Conservation (phyloP, 2,329 filamentous ascomycete species). For the Gnomoniopsis smithogilvyi region DNA sequence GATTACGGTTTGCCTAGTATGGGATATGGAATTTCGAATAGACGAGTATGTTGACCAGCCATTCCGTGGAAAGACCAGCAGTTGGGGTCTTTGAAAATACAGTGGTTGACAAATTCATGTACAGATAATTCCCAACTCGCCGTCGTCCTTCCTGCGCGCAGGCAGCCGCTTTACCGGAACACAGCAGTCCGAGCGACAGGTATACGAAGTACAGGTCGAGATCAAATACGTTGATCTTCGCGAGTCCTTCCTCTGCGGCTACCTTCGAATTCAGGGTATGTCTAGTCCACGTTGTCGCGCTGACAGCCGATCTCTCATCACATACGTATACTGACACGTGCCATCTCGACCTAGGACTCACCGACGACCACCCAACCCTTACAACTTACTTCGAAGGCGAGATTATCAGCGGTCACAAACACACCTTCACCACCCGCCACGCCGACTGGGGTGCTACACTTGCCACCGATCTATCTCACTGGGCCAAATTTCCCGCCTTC, state of each 20-base stretch:
- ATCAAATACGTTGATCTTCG: constrained; percentile 95
- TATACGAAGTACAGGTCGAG: constrained; percentile 94
- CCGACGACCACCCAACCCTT: constrained; percentile 92
- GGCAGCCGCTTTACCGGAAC: constrained; percentile 88
- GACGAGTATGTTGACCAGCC: not conserved
- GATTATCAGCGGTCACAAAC: constrained; percentile 92
- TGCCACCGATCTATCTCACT: constrained; percentile 89
- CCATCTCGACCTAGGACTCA: constrained; percentile 64
- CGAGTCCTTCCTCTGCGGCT: constrained; percentile 92
- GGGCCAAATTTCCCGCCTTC: constrained; percentile 87
- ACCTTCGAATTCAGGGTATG: constrained; percentile 89
- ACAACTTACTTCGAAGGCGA: constrained; percentile 98
- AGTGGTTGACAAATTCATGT: not conserved
- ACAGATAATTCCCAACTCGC: constrained; percentile 72
- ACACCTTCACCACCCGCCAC: constrained; percentile 89
- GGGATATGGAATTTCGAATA: constrained; percentile 38
- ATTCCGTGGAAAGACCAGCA: no score
- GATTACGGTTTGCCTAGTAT: constrained; percentile 39
- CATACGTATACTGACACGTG: not conserved
- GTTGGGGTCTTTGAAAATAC: not conserved
- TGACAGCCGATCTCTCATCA: no score
- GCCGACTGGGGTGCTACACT: constrained; percentile 88
- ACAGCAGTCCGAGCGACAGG: constrained; percentile 87
- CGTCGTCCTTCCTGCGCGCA: constrained; percentile 80
- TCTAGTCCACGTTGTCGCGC: constrained; percentile 13